Percentiles rank a stretch among this genome's conserved stretches.
Conservation (phyloP, 2,329 filamentous ascomycete genomes). For the Whalleya microplaca region DNA sequence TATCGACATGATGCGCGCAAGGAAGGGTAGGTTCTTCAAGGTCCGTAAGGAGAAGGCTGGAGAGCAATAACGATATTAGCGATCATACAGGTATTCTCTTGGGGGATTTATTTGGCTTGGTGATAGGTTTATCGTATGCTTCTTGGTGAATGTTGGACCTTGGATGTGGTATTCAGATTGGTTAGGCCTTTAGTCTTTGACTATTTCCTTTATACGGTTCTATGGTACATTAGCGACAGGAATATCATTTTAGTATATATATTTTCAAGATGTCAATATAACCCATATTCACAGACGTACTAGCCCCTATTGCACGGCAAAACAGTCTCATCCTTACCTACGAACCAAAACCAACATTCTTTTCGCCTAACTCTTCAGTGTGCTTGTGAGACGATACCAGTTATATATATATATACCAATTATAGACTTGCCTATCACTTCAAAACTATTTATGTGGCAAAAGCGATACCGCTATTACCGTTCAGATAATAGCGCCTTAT, state of each 20-base stretch:
- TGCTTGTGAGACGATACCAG: too few relatives aligned
- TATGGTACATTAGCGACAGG: not conserved
- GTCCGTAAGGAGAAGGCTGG: not conserved
- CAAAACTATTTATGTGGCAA: too few relatives aligned
- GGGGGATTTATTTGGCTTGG: not conserved
- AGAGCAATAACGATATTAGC: not conserved
- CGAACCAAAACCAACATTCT: too few relatives aligned
- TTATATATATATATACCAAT: too few relatives aligned
- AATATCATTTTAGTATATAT: not conserved
- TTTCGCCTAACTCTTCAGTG: too few relatives aligned
- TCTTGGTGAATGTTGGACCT: not conserved
- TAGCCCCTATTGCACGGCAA: too few relatives aligned
- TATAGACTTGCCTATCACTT: too few relatives aligned
- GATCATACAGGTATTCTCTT: not conserved
- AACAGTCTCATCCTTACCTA: too few relatives aligned
- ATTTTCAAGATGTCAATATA: not conserved
- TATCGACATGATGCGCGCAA: conserved; percentile 8
- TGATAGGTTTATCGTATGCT: not conserved
- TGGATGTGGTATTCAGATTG: not conserved
- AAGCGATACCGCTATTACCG: too few relatives aligned
- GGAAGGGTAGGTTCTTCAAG: conserved; percentile 20
- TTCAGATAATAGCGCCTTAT: too few relatives aligned
- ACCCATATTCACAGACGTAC: not conserved
- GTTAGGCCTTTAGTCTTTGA: not conserved
- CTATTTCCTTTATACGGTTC: not conserved